A percentile compares a stretch with the other conserved stretches of the same genome.
phyloP scores from a whole-genome alignment of 108 stramenopile species.

The Cyclotella sp. region DNA sequence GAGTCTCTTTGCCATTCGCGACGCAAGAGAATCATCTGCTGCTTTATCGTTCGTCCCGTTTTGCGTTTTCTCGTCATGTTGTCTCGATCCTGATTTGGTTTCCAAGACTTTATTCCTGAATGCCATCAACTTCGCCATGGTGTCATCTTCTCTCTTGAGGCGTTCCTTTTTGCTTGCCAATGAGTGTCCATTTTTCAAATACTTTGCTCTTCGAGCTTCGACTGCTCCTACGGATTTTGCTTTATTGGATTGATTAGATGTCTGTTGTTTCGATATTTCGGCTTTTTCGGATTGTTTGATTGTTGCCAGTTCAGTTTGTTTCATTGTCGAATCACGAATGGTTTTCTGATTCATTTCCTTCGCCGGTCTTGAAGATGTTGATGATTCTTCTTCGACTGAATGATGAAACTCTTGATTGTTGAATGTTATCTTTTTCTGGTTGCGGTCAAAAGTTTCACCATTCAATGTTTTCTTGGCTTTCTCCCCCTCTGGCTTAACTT shows the following conservation, averaged over 20 bases:
- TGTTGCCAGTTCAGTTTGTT: not conserved
- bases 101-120: conserved; percentile 72
- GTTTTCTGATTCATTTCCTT: too few relatives aligned
- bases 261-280: not conserved
- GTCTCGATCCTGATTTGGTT: conserved; percentile 20
- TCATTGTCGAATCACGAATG: not conserved
- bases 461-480: not conserved
- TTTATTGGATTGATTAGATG: not conserved
- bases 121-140: conserved; percentile 64
- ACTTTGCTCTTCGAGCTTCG: conserved; percentile 76
- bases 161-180: conserved; percentile 45
- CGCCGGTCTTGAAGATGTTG: too few relatives aligned
- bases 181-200: conserved; percentile 49
- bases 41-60: not conserved
- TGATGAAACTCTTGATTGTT: not conserved
- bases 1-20: conserved; percentile 63
- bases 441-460: not conserved
- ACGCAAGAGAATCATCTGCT: conserved; percentile 60
- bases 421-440: not conserved
- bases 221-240: conserved; percentile 51
- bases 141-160: conserved; percentile 68
- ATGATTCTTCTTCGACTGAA: not conserved
- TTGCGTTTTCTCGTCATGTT: conserved; percentile 6
- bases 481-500: not conserved
- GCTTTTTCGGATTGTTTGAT: not conserved